phyloP scores from a whole-genome alignment of 495 filamentous ascomycete species.

The Xylaria telfairii region DNA sequence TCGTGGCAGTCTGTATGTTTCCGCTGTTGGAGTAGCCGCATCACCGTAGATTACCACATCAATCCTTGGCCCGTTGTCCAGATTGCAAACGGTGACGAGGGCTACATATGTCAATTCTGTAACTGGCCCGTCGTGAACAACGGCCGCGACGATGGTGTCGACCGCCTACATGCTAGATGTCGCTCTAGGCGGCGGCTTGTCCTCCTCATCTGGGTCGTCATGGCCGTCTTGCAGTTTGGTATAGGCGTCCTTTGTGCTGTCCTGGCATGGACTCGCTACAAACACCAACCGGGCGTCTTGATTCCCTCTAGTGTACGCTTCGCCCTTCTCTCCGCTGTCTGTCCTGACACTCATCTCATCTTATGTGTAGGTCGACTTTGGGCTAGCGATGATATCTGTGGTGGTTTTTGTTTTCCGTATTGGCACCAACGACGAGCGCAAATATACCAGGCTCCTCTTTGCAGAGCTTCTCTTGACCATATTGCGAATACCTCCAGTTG shows the following conservation, averaged over 20 bases:
- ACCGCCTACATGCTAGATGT: conserved; percentile 38
- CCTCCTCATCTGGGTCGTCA: conserved; percentile 35
- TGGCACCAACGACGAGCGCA: conserved; percentile 35
- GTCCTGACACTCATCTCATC: conserved; percentile 16
- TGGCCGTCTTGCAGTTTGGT: conserved; percentile 42
- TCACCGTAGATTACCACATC: conserved; percentile 32
- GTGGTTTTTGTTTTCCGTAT: conserved; percentile 36
- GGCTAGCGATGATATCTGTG: conserved; percentile 37
- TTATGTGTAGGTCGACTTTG: conserved; percentile 38
- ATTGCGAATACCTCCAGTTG: conserved; percentile 40
- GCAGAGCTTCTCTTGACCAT: conserved; percentile 38
- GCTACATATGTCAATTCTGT: conserved; percentile 43
- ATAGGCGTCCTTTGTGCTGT: conserved; percentile 39
- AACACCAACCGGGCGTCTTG: conserved; percentile 29
- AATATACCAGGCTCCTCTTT: conserved; percentile 37
- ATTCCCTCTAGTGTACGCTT: conserved; percentile 39
- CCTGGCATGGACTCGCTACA: conserved; percentile 41
- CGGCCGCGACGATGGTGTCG: conserved; percentile 31
- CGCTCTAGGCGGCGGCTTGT: conserved; percentile 37
- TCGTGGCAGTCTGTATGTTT: conserved; percentile 41
- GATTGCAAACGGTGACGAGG: conserved; percentile 39
- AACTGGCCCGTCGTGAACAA: conserved; percentile 40
- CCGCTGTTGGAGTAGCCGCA: conserved; percentile 38
- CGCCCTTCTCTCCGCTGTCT: conserved; percentile 10
- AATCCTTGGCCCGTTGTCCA: conserved; percentile 40